Evolutionary conservation across 108 stramenopile species (phyloP), one percentile per base, ranked within the genome.

Genomic region (Nitzschia inconspicua): DNA sequence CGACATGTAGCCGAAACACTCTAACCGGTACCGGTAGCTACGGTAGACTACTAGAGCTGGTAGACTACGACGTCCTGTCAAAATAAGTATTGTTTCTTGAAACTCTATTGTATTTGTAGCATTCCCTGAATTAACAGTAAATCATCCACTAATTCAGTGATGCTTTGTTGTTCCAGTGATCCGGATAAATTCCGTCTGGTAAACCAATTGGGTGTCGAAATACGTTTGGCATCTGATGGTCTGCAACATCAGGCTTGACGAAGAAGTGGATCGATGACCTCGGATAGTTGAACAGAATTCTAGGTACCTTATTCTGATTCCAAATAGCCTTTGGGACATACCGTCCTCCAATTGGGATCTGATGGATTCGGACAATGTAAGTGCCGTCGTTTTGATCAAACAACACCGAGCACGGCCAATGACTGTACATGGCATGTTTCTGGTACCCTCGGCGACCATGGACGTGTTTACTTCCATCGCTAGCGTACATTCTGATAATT

Each of bases 201-300:
- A 75, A 50, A 20, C 57, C 61, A 44, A 80, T 73, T 40, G 66
- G 65, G 43, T 81, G 75, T 14, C 76, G 67, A 67, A 77, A 81
- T 0, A 61, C 65, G 43, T 47, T 35, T 5, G 57, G 53, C 3
- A 70, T 24, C 31, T 39, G 47, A 7, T 65, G 26, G 56, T 76
- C 72, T 28, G 47, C 59, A 3, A 62, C 41, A 31, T 77, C 68
- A 19, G 44, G 47, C 37, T 20, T 23, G 39, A 73, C 54, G 8
- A 62, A 48, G 8, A 67, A 48, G 2, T 27, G 40, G 31, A 71
- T 63, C 9, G 58, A 44, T 32, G 42, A 24, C 3, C 20, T 7
- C 35, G 47, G 57, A 22, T 57, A 44, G 25, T 63, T 25, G 5
- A 31, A 27, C 1, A 63, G 42, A 4, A 63, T 43, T 11, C 32